Evolutionary conservation across 2,329 filamentous ascomycete species (phyloP), one percentile per base, ranked within the genome.

Genomic region (Aspergillus awamori): DNA sequence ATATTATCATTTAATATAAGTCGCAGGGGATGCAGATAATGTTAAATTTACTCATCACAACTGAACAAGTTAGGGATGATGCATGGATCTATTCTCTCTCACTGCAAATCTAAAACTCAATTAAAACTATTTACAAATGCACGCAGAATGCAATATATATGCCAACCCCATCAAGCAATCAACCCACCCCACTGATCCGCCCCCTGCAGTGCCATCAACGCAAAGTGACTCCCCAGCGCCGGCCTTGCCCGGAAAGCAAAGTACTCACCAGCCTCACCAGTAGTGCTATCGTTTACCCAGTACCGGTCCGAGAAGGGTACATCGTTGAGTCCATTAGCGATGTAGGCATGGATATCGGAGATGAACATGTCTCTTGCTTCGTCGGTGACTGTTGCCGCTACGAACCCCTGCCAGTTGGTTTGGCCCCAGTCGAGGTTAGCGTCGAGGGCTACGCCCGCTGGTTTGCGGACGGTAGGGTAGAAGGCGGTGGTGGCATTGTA

Each of bases 351-450:
- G 30, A 77, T 49, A 45, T 75, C 71, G 38, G 71, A 62, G 39
- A 77, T 71, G 48, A 76, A 70, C 58, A 66, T 57, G 15, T 67
- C 62, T 7, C 69, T 63, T 8, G 66, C 58, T 8, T 65, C 58
- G 10, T 66, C 60, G 52, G 60, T 61, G 15, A 70, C 66, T 13
- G 66, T 67, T n/a, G 69, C 72, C 22, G 72, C 74, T 5, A 65
- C 68, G 61, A 74, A 77, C 10, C 74, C 67, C 58, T 75, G 71
- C 77, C 75, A 78, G 54, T 79, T 77, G 0, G 70, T 74, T 64
- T 79, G 77, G 17, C 65, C 72, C 73, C 74, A 80, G 17, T 69
- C 59, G 26, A 74, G 64, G 1, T 65, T 60, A 8, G 70, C 70
- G 43, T 77, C 72, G 5, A 79, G 68, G 6, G 75, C 66, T 1